Conservation (phyloP, 1,139 yeast genomes). For the Yamadazyma trypodendri region DNA sequence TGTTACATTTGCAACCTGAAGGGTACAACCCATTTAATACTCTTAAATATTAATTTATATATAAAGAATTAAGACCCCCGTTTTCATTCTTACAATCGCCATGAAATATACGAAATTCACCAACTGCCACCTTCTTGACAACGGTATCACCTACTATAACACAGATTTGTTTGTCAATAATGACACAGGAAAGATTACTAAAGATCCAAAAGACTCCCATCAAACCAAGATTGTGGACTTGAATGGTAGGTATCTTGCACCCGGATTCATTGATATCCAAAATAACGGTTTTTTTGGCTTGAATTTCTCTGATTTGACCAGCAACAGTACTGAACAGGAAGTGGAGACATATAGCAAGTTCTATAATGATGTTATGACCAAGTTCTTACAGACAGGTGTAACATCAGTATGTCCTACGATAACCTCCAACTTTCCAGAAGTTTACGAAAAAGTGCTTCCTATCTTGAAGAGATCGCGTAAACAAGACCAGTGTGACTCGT, state of each 20-base stretch:
- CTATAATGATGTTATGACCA: conserved; percentile 48
- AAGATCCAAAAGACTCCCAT: conserved; percentile 20
- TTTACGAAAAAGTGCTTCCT: conserved; percentile 52
- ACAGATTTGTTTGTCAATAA: conserved; percentile 50
- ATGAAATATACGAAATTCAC: conserved; percentile 31
- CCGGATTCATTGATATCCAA: conserved; percentile 63
- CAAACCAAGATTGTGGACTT: conserved; percentile 39
- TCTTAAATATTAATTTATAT: neutral
- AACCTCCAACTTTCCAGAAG: conserved; percentile 54
- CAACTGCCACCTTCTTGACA: conserved; percentile 53
- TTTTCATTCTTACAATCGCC: neutral
- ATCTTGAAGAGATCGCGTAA: conserved; percentile 38
- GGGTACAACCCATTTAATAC: too few species aligned
- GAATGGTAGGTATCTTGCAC: conserved; percentile 50
- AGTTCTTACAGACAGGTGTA: conserved; percentile 54
- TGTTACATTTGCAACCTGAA: too few species aligned
- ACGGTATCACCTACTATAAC: conserved; percentile 39
- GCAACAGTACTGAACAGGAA: conserved; percentile 35
- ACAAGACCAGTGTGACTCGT: conserved; percentile 44
- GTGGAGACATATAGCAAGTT: conserved; percentile 27
- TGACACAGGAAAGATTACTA: conserved; percentile 40
- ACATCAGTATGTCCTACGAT: conserved; percentile 63
- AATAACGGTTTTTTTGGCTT: conserved; percentile 63
- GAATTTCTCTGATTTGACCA: conserved; percentile 47
- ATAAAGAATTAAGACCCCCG: neutral